Conservation (phyloP, 202 grass and related monocot genomes). For the Setaria viridis region DNA sequence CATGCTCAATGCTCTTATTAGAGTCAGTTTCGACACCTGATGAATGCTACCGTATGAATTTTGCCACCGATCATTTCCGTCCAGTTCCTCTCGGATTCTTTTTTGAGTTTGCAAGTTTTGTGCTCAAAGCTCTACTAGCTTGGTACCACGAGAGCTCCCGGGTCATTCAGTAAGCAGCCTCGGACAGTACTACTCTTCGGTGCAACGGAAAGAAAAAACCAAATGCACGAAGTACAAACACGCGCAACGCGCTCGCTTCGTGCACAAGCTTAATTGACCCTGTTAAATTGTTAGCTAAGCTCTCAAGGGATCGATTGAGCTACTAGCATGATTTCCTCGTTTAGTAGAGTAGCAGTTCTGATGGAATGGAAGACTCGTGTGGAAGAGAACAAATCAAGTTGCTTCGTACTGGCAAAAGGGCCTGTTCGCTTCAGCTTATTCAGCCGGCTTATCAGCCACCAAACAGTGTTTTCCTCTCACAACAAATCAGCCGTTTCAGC, state of each 20-base stretch:
- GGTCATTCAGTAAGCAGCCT: no score
- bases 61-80: not conserved
- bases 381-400: not conserved
- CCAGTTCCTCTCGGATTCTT: no score
- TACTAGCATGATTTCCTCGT: not conserved
- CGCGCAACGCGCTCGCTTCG: constrained; percentile 10
- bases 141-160: not conserved
- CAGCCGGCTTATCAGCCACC: no score
- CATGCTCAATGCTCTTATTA: no score
- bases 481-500: no score
- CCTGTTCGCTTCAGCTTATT: no score
- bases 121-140: not conserved
- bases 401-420: not conserved
- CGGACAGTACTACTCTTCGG: not conserved
- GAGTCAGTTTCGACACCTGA: no score
- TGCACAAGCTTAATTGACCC: not conserved
- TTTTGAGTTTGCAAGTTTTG: no score
- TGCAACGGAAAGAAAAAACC: not conserved
- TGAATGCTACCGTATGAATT: no score
- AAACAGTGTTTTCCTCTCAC: no score
- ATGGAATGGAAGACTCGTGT: not conserved
- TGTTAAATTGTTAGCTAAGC: not conserved
- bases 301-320: not conserved
- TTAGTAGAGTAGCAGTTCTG: not conserved
- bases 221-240: not conserved